These are phyloP conservation scores for Helicostylum pulchrum DNA, from an alignment of 192 early-diverging fungal genomes.

Conservation along the genomic window DNA sequence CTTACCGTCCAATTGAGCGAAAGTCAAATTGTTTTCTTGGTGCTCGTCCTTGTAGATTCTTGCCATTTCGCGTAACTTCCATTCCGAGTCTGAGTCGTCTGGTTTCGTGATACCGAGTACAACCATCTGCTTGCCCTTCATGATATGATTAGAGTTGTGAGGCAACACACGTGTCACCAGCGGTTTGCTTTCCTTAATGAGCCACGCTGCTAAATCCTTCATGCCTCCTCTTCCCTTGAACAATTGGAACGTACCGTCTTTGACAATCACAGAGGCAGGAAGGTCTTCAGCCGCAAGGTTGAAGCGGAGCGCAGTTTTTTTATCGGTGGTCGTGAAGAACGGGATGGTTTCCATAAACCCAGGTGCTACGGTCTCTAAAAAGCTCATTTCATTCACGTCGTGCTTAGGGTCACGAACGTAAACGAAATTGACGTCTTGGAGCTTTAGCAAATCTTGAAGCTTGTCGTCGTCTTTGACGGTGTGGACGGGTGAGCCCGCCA, in stretches of 20 bases:
- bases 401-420: constrained; percentile 52
- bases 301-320: constrained; percentile 17
- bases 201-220: constrained; percentile 50
- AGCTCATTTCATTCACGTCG: constrained; percentile 30
- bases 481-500: neutral
- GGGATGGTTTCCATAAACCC: constrained; percentile 19
- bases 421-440: constrained; percentile 50
- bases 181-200: constrained; percentile 61
- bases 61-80: constrained; percentile 32
- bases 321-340: constrained; percentile 40
- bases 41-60: constrained; percentile 28
- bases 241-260: constrained; percentile 46
- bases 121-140: constrained; percentile 61
- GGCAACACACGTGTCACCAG: constrained; percentile 61
- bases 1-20: constrained; percentile 62
- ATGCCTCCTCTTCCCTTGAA: constrained; percentile 22
- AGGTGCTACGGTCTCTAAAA: constrained; percentile 20
- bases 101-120: constrained; percentile 66
- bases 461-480: constrained; percentile 15
- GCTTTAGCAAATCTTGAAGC: constrained; percentile 38
- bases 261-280: constrained; percentile 57
- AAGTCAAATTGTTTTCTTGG: constrained; percentile 34
- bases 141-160: constrained; percentile 65
- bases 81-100: constrained; percentile 14
- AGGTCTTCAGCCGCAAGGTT: constrained; percentile 16